Evolutionary conservation across 257 asterid species (phyloP).

Genomic region (Solanum phureja): DNA sequence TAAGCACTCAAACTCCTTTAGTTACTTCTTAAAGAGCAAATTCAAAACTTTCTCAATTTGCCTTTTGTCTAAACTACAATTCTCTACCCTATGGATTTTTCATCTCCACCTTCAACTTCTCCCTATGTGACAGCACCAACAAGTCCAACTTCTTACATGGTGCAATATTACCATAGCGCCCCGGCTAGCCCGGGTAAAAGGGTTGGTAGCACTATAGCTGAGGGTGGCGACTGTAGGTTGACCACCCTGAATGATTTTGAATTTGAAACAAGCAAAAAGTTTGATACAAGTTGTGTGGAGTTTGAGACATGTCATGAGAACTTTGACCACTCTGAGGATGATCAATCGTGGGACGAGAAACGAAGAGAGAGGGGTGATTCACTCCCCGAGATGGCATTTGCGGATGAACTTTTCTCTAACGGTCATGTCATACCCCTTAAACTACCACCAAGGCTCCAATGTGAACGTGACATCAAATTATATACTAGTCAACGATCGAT

Average conservation of each 20-base stretch:
- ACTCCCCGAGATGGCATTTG: constrained; percentile 51
- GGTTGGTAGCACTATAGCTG: neutral
- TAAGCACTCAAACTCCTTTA: constrained; percentile 10
- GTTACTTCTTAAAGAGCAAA: neutral
- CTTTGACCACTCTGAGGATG: neutral
- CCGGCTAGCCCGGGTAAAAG: constrained; percentile 34
- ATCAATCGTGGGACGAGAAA: neutral
- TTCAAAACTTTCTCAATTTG: constrained; percentile 1
- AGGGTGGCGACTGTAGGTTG: neutral
- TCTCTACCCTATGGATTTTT: constrained; percentile 15
- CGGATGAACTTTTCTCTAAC: constrained; percentile 50
- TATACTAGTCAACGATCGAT: constrained; percentile 16
- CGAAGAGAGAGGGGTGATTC: constrained; percentile 29
- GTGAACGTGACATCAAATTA: neutral
- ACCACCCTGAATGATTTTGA: constrained; percentile 34
- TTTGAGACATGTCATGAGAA: neutral
- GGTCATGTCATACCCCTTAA: constrained; percentile 69
- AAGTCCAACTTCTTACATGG: constrained; percentile 30
- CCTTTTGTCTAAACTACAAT: neutral
- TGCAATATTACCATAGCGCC: constrained; percentile 33
- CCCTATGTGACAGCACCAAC: constrained; percentile 40
- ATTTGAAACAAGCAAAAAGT: constrained; percentile 49
- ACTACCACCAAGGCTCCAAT: constrained; percentile 63
- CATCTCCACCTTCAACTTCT: constrained; percentile 16
- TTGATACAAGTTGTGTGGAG: neutral